Conservation (phyloP, 108 stramenopile genomes). For the Pseudonitzschia pungens region DNA sequence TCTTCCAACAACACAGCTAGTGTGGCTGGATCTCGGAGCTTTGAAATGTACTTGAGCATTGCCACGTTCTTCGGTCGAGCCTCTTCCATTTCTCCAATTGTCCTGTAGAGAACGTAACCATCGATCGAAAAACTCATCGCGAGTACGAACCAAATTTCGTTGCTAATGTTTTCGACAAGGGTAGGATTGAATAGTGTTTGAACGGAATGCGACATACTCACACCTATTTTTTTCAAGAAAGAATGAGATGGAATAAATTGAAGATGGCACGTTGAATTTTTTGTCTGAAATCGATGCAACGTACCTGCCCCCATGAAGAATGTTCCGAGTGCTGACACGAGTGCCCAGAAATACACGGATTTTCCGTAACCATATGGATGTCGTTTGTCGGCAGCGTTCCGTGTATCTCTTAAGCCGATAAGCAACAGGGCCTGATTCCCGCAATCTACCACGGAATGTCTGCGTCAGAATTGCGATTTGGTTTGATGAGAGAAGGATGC, state of each 20-base stretch:
- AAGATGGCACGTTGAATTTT: neutral
- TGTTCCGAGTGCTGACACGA: conserved; percentile 92
- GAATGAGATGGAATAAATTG: neutral
- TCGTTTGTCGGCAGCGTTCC: conserved; percentile 68
- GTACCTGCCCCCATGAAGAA: conserved; percentile 92
- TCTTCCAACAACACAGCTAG: conserved; percentile 96
- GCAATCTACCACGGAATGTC: conserved; percentile 91
- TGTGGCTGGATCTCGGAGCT: conserved; percentile 93
- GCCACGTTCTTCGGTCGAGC: conserved; percentile 52
- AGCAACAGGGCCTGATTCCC: conserved; percentile 92
- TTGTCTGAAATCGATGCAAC: neutral
- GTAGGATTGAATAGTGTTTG: conserved; percentile 64
- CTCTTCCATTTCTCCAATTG: conserved; percentile 58
- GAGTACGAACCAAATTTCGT: conserved; percentile 89
- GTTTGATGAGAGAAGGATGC: neutral
- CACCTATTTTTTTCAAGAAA: conserved; percentile 91
- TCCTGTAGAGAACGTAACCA: conserved; percentile 85
- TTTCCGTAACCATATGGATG: conserved; percentile 89
- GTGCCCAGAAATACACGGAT: conserved; percentile 90
- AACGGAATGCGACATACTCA: conserved; percentile 87
- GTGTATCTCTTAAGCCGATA: conserved; percentile 78
- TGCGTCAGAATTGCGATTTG: neutral
- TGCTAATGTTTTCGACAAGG: conserved; percentile 56
- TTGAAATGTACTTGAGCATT: conserved; percentile 60
- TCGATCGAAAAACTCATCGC: conserved; percentile 82